phyloP scores from a whole-genome alignment of 192 early-diverging fungal genomes.

The Coemansia sp. region DNA sequence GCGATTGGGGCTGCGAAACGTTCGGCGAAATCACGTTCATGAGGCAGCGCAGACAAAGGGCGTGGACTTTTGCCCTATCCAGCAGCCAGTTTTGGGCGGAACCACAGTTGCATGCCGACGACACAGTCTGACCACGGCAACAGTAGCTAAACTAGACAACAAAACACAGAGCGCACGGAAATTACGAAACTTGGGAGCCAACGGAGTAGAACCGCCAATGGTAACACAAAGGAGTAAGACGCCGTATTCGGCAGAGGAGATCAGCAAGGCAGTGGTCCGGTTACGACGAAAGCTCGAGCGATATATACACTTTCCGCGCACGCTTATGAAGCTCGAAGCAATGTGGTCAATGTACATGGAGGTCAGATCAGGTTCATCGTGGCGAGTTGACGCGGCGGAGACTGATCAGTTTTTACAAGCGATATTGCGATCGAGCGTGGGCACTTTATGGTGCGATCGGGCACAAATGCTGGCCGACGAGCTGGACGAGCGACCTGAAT shows the following conservation, averaged over 20 bases:
- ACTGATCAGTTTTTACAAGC: slow-evolving; percentile 31
- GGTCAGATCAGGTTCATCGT: slow-evolving; percentile 4
- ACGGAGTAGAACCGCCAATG: slow-evolving; percentile 22
- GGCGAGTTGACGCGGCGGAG: slow-evolving; percentile 20
- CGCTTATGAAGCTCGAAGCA: slow-evolving; percentile 26
- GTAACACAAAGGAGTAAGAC: slow-evolving; percentile 5
- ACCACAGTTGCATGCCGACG: background rate
- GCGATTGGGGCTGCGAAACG: slow-evolving; percentile 6
- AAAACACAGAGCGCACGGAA: slow-evolving; percentile 17
- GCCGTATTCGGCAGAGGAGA: slow-evolving; percentile 16
- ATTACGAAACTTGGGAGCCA: slow-evolving; percentile 9
- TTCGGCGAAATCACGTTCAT: slow-evolving; percentile 7
- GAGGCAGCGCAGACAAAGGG: background rate
- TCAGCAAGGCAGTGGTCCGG: slow-evolving; percentile 17
- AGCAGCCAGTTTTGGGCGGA: background rate
- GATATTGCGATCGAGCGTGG: slow-evolving; percentile 19
- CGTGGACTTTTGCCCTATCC: background rate
- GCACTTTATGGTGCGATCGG: slow-evolving; percentile 22
- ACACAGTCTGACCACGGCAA: background rate
- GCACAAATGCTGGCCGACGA: slow-evolving; percentile 18
- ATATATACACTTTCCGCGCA: slow-evolving; percentile 21
- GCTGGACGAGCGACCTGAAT: too few relatives aligned
- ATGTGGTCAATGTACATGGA: slow-evolving; percentile 33
- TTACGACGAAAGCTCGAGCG: slow-evolving; percentile 33
- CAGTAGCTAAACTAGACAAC: background rate